phyloP scores from a whole-genome alignment of 176 grass and related monocot genomes.

The Oryza glumipatula region DNA sequence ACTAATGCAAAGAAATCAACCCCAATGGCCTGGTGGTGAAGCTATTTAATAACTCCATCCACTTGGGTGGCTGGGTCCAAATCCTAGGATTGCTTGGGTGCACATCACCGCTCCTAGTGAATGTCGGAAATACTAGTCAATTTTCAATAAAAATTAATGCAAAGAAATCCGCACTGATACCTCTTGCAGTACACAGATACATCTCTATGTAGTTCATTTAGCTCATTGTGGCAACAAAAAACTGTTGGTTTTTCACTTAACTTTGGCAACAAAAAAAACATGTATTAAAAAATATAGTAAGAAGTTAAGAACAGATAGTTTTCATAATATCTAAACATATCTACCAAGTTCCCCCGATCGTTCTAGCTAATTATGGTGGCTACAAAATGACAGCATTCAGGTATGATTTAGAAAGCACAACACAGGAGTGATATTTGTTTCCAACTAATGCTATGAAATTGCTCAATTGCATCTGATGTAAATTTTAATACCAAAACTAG shows the following conservation, averaged over 20 bases:
- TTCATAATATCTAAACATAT: background rate
- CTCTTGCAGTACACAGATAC: background rate
- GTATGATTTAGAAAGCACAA: background rate
- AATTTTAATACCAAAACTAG: background rate
- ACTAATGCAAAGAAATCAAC: background rate
- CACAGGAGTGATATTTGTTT: background rate
- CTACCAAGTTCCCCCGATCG: background rate
- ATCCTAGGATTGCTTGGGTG: background rate
- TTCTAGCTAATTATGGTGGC: background rate
- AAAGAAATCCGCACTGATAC: background rate
- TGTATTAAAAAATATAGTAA: background rate
- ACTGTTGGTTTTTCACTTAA: background rate
- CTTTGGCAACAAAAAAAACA: background rate
- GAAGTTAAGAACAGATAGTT: background rate
- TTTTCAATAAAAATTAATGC: background rate
- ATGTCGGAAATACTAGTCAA: background rate
- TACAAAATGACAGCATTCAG: background rate
- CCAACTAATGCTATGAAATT: constrained; percentile 1
- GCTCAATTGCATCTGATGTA: background rate
- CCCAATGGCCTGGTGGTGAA: background rate
- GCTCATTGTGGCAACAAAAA: background rate
- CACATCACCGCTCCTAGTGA: background rate
- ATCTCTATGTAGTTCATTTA: background rate
- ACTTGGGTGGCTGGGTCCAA: background rate
- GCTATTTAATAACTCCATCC: background rate